Conservation (phyloP, 2,329 filamentous ascomycete genomes). For the Zymoseptoria passerinii region DNA sequence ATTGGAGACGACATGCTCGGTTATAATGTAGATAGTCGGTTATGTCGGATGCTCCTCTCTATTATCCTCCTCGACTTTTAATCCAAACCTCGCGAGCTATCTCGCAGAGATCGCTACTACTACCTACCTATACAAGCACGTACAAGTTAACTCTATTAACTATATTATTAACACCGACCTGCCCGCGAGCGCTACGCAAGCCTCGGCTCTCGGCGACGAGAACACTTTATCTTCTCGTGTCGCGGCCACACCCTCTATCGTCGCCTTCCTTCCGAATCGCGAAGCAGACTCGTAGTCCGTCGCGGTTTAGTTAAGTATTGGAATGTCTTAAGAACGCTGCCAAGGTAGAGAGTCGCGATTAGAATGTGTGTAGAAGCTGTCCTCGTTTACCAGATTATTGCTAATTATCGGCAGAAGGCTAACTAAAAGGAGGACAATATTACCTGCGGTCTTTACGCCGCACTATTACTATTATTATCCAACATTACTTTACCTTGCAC, state of each 20-base stretch:
- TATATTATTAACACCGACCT: neutral
- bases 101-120: too few species aligned
- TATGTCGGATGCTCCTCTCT: neutral
- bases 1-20: neutral
- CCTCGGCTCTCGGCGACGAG: neutral
- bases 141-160: neutral
- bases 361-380: neutral
- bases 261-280: neutral
- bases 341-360: neutral
- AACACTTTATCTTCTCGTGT: neutral
- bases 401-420: neutral
- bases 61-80: neutral
- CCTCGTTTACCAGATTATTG: neutral
- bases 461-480: neutral
- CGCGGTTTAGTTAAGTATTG: neutral
- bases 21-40: neutral
- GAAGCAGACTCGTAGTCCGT: neutral
- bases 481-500: neutral
- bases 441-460: neutral
- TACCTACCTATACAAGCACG: neutral
- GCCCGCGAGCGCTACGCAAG: neutral
- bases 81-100: too few species aligned
- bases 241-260: neutral
- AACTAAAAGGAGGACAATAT: neutral
- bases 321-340: neutral